Conservation (phyloP, 164 flowering plant species). For the Paratinospora sagittata region DNA sequence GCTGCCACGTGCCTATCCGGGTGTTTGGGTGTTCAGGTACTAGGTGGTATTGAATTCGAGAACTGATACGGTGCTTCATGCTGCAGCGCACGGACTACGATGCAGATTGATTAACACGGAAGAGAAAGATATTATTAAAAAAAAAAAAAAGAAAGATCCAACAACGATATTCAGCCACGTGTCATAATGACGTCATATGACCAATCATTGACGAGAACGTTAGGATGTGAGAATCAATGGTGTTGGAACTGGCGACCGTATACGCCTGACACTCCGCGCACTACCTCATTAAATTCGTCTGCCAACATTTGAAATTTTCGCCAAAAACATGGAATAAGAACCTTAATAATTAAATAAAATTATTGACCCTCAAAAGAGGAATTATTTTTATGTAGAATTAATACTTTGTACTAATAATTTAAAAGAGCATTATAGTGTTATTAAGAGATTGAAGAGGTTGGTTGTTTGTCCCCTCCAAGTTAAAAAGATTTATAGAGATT, state of each 20-base stretch:
- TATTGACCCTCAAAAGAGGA: too few species aligned
- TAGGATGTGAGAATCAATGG: not conserved
- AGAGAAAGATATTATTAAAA: not conserved
- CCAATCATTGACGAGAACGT: conserved; percentile 1
- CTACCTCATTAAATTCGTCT: not conserved
- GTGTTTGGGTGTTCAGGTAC: not conserved
- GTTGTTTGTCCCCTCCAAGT: too few species aligned
- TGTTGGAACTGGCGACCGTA: not conserved
- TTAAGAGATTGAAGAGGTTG: too few species aligned
- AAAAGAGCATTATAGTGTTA: too few species aligned
- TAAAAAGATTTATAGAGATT: too few species aligned
- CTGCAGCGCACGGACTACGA: not conserved
- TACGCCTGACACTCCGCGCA: not conserved
- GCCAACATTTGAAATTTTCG: not conserved
- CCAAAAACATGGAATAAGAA: too few species aligned
- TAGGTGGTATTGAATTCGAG: not conserved
- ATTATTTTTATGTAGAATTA: too few species aligned
- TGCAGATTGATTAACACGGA: not conserved
- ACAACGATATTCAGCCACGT: not conserved
- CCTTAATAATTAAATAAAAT: too few species aligned
- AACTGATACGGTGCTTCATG: not conserved
- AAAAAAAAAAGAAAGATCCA: not conserved
- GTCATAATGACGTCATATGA: not conserved
- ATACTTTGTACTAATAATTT: too few species aligned
- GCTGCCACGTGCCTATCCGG: conserved; percentile 1